Evolutionary conservation across 306 rosid genomes (phyloP).

Genomic region (Morella rubra): DNA sequence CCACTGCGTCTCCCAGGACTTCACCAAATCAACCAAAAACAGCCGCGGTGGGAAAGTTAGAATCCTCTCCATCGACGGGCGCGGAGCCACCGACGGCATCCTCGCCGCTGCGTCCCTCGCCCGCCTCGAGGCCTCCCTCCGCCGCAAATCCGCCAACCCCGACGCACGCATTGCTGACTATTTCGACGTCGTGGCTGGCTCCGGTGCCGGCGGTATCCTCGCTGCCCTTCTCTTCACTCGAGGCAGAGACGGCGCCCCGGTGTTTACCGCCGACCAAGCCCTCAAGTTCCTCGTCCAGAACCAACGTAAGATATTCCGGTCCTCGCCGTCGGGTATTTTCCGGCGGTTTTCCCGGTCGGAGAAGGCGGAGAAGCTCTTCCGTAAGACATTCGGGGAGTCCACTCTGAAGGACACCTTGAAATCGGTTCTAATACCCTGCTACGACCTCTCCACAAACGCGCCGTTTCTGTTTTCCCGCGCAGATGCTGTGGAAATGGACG

Average conservation of each 20-base stretch:
- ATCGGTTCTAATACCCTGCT: slow-evolving; percentile 84
- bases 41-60: slow-evolving; percentile 57
- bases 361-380: slow-evolving; percentile 57
- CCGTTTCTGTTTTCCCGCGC: slow-evolving; percentile 96
- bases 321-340: slow-evolving; percentile 38
- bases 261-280: slow-evolving; percentile 75
- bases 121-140: slow-evolving; percentile 63
- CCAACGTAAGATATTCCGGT: slow-evolving; percentile 46
- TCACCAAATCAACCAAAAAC: slow-evolving; percentile 30
- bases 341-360: slow-evolving; percentile 41
- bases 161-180: slow-evolving; percentile 52
- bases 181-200: slow-evolving; percentile 86
- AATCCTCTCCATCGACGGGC: slow-evolving; percentile 78
- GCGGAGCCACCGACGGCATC: slow-evolving; percentile 80
- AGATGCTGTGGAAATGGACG: slow-evolving; percentile 87
- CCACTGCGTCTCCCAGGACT: slow-evolving; percentile 1
- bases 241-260: slow-evolving; percentile 54
- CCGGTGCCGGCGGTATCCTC: slow-evolving; percentile 78
- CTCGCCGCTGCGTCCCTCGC: slow-evolving; percentile 76
- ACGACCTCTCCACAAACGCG: slow-evolving; percentile 82
- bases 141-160: slow-evolving; percentile 54
- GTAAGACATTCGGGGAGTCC: slow-evolving; percentile 64
- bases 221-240: slow-evolving; percentile 76
- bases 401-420: slow-evolving; percentile 80
- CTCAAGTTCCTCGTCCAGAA: slow-evolving; percentile 54